Conservation (phyloP, 805 yeast genomes). For the Teunomyces kruisii region DNA sequence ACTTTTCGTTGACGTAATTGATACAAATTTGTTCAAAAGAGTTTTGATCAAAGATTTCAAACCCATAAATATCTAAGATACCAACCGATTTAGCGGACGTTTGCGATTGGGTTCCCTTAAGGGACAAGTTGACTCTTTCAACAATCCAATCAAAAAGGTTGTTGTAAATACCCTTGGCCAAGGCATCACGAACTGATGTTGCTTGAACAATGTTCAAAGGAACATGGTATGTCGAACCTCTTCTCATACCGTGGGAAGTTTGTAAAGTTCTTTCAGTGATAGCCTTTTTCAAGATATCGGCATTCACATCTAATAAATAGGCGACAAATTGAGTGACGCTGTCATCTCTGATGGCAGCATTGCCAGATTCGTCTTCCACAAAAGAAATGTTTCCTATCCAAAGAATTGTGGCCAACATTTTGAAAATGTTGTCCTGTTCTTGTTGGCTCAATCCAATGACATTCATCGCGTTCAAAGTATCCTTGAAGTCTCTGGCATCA, state of each 20-base stretch:
- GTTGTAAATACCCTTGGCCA: slow-evolving; percentile 91
- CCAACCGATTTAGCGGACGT: slow-evolving; percentile 72
- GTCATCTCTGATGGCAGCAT: slow-evolving; percentile 76
- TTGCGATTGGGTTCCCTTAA: slow-evolving; percentile 48
- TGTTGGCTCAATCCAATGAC: slow-evolving; percentile 77
- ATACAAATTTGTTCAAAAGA: slow-evolving; percentile 95
- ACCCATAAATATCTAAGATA: slow-evolving; percentile 92
- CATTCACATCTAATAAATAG: slow-evolving; percentile 79
- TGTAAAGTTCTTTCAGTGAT: slow-evolving; percentile 82
- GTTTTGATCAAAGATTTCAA: slow-evolving; percentile 92
- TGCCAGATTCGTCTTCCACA: slow-evolving; percentile 82
- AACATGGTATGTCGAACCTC: slow-evolving; percentile 93
- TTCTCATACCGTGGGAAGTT: slow-evolving; percentile 81
- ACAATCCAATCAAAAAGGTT: slow-evolving; percentile 97
- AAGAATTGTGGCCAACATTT: slow-evolving; percentile 76
- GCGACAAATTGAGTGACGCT: slow-evolving; percentile 96
- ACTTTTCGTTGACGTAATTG: slow-evolving; percentile 92
- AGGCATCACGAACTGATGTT: slow-evolving; percentile 89
- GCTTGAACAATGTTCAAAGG: slow-evolving; percentile 93
- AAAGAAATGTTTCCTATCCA: slow-evolving; percentile 96
- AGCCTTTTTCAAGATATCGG: slow-evolving; percentile 62
- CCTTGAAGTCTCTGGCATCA: slow-evolving; percentile 75
- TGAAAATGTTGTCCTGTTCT: slow-evolving; percentile 90
- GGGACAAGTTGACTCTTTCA: slow-evolving; percentile 78
- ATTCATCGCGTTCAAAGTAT: slow-evolving; percentile 82